Evolutionary conservation across 805 yeast species (phyloP).

Genomic region (Starmerella bombi): DNA sequence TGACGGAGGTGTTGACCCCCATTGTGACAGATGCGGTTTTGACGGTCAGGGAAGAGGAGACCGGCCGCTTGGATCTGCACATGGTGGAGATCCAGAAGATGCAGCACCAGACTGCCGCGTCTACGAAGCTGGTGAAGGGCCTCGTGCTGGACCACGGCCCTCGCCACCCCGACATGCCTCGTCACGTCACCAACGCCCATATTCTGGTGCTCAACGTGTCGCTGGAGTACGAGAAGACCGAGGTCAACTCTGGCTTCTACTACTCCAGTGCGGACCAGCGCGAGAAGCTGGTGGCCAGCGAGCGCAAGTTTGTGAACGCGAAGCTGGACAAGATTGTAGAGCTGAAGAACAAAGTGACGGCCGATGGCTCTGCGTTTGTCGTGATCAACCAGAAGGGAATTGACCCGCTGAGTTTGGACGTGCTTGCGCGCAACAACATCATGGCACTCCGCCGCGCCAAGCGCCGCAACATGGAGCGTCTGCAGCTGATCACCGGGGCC

Average conservation of each 20-base stretch:
- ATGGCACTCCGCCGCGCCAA: slow-evolving; percentile 94
- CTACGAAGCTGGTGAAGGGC: slow-evolving; percentile 73
- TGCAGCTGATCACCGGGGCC: slow-evolving; percentile 93
- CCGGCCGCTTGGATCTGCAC: slow-evolving; percentile 64
- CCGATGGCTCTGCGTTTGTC: slow-evolving; percentile 66
- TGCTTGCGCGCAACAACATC: slow-evolving; percentile 82
- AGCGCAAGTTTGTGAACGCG: slow-evolving; percentile 87
- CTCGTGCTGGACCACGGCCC: slow-evolving; percentile 96
- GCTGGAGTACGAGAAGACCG: slow-evolving; percentile 92
- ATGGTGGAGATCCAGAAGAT: slow-evolving; percentile 98
- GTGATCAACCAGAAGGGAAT: slow-evolving; percentile 96
- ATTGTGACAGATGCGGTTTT: slow-evolving; percentile 94
- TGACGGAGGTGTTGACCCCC: slow-evolving; percentile 74
- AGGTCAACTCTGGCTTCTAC: slow-evolving; percentile 90
- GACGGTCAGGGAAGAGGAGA: slow-evolving; percentile 40
- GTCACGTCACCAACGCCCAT: slow-evolving; percentile 64
- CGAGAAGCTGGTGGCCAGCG: slow-evolving; percentile 84
- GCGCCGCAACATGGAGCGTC: slow-evolving; percentile 97
- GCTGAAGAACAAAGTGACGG: slow-evolving; percentile 84
- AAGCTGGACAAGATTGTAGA: slow-evolving; percentile 84
- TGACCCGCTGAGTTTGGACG: slow-evolving; percentile 94
- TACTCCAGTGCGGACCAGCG: slow-evolving; percentile 93
- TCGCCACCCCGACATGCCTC: slow-evolving; percentile 98
- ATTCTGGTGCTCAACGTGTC: slow-evolving; percentile 85
- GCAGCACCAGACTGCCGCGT: slow-evolving; percentile 82